Percentiles rank a stretch among this genome's conserved stretches.
Conservation (phyloP, 108 stramenopile genomes). For the Pseudonitzschia delicatissima region DNA sequence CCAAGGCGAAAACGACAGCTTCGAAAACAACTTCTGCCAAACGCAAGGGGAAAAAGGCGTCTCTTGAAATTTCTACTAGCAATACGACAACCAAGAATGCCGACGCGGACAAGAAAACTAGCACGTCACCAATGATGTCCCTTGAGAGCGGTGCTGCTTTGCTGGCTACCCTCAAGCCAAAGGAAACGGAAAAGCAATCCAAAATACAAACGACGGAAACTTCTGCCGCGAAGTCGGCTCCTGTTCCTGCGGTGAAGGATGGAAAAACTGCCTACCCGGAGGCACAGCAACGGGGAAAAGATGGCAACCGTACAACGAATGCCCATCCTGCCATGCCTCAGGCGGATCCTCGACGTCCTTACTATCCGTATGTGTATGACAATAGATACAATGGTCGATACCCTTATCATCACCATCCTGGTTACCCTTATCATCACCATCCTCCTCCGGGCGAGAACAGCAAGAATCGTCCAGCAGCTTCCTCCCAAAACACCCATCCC, state of each 20-base stretch:
- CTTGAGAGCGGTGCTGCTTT: slow-evolving; percentile 34
- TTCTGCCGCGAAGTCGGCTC: not conserved
- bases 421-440: not conserved
- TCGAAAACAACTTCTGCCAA: not conserved
- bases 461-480: not conserved
- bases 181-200: not conserved
- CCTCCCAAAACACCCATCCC: not conserved
- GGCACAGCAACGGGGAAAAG: not conserved
- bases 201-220: not conserved
- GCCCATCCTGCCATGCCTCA: not conserved
- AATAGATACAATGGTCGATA: too few relatives aligned
- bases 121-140: slow-evolving; percentile 6
- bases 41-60: not conserved
- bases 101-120: not conserved
- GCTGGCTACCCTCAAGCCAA: slow-evolving; percentile 14
- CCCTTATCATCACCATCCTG: not conserved
- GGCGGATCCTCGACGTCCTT: not conserved
- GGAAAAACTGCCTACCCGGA: not conserved
- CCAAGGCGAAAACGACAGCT: not conserved
- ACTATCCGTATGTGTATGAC: not conserved
- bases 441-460: not conserved
- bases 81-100: not conserved
- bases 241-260: not conserved
- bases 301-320: not conserved
- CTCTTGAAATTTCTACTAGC: too few relatives aligned